Evolutionary conservation across 805 yeast genomes (phyloP), one percentile per base, ranked within the genome.

Genomic region (Myxozyma melibiosi): DNA sequence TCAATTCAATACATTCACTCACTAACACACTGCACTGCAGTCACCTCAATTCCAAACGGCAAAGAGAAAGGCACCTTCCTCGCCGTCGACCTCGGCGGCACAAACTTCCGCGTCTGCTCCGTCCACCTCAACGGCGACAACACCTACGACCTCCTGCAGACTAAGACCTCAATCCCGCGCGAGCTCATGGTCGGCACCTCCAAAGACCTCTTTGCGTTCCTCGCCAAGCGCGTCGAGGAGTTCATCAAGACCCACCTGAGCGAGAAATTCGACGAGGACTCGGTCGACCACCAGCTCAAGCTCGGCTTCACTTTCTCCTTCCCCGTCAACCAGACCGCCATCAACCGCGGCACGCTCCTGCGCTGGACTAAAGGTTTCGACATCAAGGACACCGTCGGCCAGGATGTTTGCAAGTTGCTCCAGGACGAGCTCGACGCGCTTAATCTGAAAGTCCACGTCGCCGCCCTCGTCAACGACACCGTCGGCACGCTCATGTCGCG

Each of bases 321-420:
- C 79, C 99, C 99, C 2, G 90, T 90, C 30, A 80, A 85, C 61
- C 99, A 92, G 74, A 83, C 87, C 24, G 86, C 90, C 2, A 75
- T 94, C 65, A 81, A 84, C 69, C 76, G 83, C 6, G 98, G 99
- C 61, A 82, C 81, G 8, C 79, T 94, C 62, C 80, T 92, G 49
- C 85, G 98, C 72, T 92, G 99, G 99, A 90, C 98, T 18, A 92
- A 92, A 73, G 98, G 98, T 34, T 92, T 88, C 73, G 84, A 88
- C 67, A 85, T 94, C 65, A 80, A 81, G 28, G 98, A 92, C 66
- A 84, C 88, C 39, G 87, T 92, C 34, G 95, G 89, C 53, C 76
- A 84, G 68, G 97, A 92, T 70, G 86, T 94, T 42, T 94, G 88
- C 50, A 76, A 75, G 43, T 73, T 84, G 44, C 78, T 90, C 60